Conservation (phyloP, 768 basidiomycete genomes). For the Saitozyma podzolica region DNA sequence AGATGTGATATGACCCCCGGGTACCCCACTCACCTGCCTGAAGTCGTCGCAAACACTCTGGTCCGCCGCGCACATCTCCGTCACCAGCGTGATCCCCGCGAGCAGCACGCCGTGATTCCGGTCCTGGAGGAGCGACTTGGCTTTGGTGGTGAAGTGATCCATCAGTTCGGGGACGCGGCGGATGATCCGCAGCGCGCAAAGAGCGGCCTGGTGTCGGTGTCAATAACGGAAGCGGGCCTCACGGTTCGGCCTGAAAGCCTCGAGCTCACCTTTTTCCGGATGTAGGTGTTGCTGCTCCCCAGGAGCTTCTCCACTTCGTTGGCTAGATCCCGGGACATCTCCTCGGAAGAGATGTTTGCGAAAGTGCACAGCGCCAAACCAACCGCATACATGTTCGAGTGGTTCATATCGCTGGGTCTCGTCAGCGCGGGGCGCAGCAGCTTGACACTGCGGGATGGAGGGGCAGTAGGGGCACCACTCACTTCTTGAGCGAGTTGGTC, state of each 20-base stretch:
- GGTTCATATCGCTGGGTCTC: constrained; percentile 87
- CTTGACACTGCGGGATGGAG: constrained; percentile 5
- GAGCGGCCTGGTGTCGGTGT: constrained; percentile 66
- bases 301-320: constrained; percentile 97
- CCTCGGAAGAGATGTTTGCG: constrained; percentile 97
- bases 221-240: neutral
- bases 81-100: constrained; percentile 88
- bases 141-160: constrained; percentile 85
- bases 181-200: constrained; percentile 90
- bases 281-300: constrained; percentile 96
- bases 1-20: no score
- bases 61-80: constrained; percentile 88
- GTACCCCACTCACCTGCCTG: constrained; percentile 66
- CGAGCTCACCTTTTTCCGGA: constrained; percentile 85
- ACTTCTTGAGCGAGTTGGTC: constrained; percentile 99
- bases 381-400: constrained; percentile 97
- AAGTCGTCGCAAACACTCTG: constrained; percentile 74
- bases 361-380: constrained; percentile 96
- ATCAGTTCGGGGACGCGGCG: constrained; percentile 94
- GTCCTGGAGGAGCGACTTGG: constrained; percentile 88
- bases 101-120: constrained; percentile 95
- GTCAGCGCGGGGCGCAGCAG: neutral
- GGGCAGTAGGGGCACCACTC: constrained; percentile 24
- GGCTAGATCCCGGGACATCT: constrained; percentile 97
- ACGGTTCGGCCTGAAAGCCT: neutral